phyloP scores from a whole-genome alignment of 2,329 filamentous ascomycete species.

The Ophiocordyceps camponoti-rufipedis region DNA sequence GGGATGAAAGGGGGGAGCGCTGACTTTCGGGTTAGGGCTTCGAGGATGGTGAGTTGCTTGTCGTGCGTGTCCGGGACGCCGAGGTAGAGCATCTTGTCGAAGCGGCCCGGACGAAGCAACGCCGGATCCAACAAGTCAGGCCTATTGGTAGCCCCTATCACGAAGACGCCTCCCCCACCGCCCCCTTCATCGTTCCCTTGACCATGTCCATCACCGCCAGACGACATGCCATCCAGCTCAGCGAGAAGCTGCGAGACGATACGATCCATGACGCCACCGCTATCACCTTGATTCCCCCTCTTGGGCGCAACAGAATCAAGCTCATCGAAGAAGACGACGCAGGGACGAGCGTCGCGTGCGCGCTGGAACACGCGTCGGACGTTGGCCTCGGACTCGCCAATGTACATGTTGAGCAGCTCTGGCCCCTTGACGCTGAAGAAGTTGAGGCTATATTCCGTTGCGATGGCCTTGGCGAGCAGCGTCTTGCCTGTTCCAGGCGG shows the following conservation, averaged over 20 bases:
- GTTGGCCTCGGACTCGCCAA: conserved; percentile 85
- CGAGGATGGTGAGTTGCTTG: conserved; percentile 86
- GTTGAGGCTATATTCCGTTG: conserved; percentile 83
- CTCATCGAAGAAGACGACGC: conserved; percentile 88
- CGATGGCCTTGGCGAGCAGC: conserved; percentile 80
- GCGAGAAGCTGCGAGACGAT: conserved; percentile 91
- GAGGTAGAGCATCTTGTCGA: conserved; percentile 97
- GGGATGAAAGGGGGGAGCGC: conserved; percentile 13
- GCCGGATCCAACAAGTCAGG: conserved; percentile 87
- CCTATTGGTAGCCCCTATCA: conserved; percentile 89
- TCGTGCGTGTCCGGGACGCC: conserved; percentile 93
- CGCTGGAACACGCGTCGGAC: conserved; percentile 78
- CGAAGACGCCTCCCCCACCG: conserved; percentile 75
- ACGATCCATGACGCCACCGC: conserved; percentile 93
- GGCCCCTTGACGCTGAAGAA: conserved; percentile 91
- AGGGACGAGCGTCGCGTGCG: conserved; percentile 69
- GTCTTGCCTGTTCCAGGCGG: conserved; percentile 87
- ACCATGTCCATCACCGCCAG: conserved; percentile 44
- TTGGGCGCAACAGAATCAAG: conserved; percentile 89
- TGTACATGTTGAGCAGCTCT: conserved; percentile 89
- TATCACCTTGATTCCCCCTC: conserved; percentile 91
- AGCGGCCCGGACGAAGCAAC: conserved; percentile 71
- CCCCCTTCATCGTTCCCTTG: conserved; percentile 48
- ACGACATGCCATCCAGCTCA: conserved; percentile 91
- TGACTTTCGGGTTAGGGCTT: conserved; percentile 86